Evolutionary conservation across 208 protist species (phyloP), one percentile per base, ranked within the genome.

Genomic region (Jaenimonas drosophilae): DNA sequence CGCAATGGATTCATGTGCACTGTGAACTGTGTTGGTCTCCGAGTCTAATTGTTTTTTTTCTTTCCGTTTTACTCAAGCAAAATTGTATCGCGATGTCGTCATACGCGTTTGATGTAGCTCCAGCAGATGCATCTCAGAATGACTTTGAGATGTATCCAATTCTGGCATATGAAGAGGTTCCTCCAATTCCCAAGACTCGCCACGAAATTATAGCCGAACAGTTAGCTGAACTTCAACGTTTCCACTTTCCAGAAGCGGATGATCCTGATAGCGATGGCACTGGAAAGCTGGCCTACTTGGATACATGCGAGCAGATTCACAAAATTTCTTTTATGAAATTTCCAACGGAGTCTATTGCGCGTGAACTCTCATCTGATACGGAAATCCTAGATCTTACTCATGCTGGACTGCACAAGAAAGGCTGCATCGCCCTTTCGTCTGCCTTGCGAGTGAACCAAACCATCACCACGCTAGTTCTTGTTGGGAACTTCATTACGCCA

Each of bases 401-500:
- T 51, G 83, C 76, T 11, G 62, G 72, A 4, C 59, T 95, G 9
- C 70, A 76, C 12, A 60, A 41, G 29, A 88, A 85, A 42, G 81
- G 84, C 4, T 76, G 68, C 30, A 40, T 59, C n/a, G 83, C 84
- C 28, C 59, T 95, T 14, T 64, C 84, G 19, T 78, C 70, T 17
- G 60, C 83, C 9, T 58, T 95, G 27, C 60, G 71, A 7, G 64
- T 90, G 28, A 90, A 91, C 45, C 60, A 64, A 3, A 52, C 66
- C 9, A 64, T 88, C 3, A 63, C 62, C 9, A 66, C 47, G 21
- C 66, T 95, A 12, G 55, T 81, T 11, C 64, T 95, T 4, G 47
- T 81, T 2, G 79, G 71, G 48, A 91, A 91, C 60, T 74, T 67
- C 50, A 86, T 95, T 14, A 78, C 69, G 5, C 70, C 88, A 9